Conservation (phyloP, 2,329 filamentous ascomycete genomes). For the Cylindrodendrum hubeiense region DNA sequence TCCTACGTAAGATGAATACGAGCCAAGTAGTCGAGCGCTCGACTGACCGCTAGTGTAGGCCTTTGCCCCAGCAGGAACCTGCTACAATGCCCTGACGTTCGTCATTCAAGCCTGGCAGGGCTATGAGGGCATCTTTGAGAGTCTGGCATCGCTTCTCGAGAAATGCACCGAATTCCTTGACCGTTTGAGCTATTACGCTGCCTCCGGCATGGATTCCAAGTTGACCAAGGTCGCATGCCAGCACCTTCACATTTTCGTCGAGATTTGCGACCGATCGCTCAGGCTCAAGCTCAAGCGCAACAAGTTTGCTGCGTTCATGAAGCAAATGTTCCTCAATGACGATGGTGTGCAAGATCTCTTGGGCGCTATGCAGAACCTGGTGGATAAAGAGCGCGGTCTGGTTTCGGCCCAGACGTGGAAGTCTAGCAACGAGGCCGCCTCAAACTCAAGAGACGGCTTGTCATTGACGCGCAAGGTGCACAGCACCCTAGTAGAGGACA, state of each 20-base stretch:
- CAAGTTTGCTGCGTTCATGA: constrained; percentile 46
- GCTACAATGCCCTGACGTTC: constrained; percentile 52
- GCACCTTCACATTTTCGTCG: constrained; percentile 51
- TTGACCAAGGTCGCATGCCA: constrained; percentile 49
- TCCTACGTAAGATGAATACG: constrained; percentile 29
- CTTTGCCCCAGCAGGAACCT: constrained; percentile 50
- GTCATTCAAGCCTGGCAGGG: constrained; percentile 51
- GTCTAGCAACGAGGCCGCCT: constrained; percentile 47
- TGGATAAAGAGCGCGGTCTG: constrained; percentile 47
- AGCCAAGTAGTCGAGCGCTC: neutral
- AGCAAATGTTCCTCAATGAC: constrained; percentile 51
- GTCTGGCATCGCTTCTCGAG: constrained; percentile 47
- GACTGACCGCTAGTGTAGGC: constrained; percentile 39
- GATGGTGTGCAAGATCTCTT: constrained; percentile 49
- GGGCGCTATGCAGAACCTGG: constrained; percentile 48
- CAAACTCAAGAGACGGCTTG: constrained; percentile 41
- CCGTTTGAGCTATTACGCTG: constrained; percentile 46
- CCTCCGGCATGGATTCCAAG: constrained; percentile 47
- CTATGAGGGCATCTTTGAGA: constrained; percentile 51
- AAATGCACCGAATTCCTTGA: constrained; percentile 51
- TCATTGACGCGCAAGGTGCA: constrained; percentile 25
- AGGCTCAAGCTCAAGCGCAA: constrained; percentile 46
- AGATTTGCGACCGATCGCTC: constrained; percentile 49
- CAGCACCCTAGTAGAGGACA: constrained; percentile 43
- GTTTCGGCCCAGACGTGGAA: constrained; percentile 51